Evolutionary conservation across 768 basidiomycete species (phyloP).

Genomic region (Clathrus columnatus): DNA sequence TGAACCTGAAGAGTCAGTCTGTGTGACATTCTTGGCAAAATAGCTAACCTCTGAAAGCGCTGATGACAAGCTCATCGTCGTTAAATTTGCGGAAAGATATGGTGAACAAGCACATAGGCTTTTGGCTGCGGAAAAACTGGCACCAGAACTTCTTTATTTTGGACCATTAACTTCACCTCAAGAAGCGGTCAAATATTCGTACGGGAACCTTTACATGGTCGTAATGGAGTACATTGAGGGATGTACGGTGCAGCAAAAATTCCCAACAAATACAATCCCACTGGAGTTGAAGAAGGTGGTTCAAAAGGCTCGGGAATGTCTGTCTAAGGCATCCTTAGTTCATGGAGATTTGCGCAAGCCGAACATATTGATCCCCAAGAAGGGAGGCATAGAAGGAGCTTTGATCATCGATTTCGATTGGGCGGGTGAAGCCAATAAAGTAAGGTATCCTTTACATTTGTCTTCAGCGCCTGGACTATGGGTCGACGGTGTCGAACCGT

Average conservation of each 20-base stretch:
- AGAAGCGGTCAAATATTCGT: slow-evolving; percentile 14
- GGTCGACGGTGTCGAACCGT: no score
- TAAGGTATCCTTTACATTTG: slow-evolving; percentile 13
- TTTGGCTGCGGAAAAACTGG: slow-evolving; percentile 20
- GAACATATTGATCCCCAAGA: slow-evolving; percentile 27
- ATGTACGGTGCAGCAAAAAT: background rate
- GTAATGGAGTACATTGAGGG: slow-evolving; percentile 31
- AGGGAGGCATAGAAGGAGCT: no score
- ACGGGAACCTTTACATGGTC: slow-evolving; percentile 22
- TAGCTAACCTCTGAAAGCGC: background rate
- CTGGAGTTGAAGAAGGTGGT: slow-evolving; percentile 17
- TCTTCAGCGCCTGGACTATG: no score
- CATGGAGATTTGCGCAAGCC: slow-evolving; percentile 29
- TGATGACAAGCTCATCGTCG: slow-evolving; percentile 18
- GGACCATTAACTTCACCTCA: slow-evolving; percentile 15
- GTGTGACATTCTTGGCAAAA: slow-evolving; percentile 20
- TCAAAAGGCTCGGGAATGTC: slow-evolving; percentile 10
- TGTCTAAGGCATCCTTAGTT: slow-evolving; percentile 26
- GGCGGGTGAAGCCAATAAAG: slow-evolving; percentile 22
- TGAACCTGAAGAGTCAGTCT: slow-evolving; percentile 13
- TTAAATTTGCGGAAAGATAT: slow-evolving; percentile 32
- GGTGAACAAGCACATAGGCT: slow-evolving; percentile 23
- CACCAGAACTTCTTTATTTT: slow-evolving; percentile 27
- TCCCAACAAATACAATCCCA: slow-evolving; percentile 12
- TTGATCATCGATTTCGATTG: slow-evolving; percentile 31